Percentiles rank a stretch among this genome's conserved stretches.
These are phyloP conservation scores for Cladorrhinum samala DNA, from an alignment of 495 filamentous ascomycete genomes.

Conservation along the genomic window DNA sequence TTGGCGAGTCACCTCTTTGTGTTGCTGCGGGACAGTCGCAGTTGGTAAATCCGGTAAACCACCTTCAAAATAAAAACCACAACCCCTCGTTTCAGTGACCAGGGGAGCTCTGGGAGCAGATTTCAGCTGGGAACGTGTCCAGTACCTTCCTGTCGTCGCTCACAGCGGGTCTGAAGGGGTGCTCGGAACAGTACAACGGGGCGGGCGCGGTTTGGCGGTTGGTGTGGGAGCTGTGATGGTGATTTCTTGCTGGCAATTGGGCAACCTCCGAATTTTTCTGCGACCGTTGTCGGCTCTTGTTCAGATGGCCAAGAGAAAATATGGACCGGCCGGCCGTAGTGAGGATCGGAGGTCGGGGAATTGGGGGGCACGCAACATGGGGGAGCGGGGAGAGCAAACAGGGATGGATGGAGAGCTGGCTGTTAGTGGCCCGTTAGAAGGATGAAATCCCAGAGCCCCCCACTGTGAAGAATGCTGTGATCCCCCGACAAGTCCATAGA, in stretches of 20 bases:
- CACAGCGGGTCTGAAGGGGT: background rate
- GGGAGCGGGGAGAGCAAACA: too few relatives aligned
- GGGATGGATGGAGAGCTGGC: too few relatives aligned
- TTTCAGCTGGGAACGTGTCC: background rate
- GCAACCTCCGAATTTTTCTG: slow-evolving; percentile 11
- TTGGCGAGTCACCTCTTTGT: background rate
- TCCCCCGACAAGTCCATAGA: slow-evolving; percentile 5
- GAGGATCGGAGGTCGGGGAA: slow-evolving; percentile 11
- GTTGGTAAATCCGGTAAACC: background rate
- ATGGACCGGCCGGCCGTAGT: slow-evolving; percentile 7
- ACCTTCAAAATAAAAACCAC: background rate
- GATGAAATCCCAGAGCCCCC: background rate
- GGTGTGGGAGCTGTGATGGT: slow-evolving; percentile 5
- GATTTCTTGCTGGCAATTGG: slow-evolving; percentile 1
- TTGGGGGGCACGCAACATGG: background rate
- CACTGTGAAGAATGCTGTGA: background rate
- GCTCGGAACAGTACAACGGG: background rate
- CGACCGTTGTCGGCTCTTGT: slow-evolving; percentile 14
- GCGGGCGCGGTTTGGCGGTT: background rate
- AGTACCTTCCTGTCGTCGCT: slow-evolving; percentile 2
- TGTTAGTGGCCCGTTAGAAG: slow-evolving; percentile 2
- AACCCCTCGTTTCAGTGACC: background rate
- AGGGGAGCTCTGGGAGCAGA: background rate
- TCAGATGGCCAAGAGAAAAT: slow-evolving; percentile 12
- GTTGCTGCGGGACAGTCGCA: background rate